Conservation (phyloP, 2,329 filamentous ascomycete genomes). For the Pseudogymnoascus sp. region DNA sequence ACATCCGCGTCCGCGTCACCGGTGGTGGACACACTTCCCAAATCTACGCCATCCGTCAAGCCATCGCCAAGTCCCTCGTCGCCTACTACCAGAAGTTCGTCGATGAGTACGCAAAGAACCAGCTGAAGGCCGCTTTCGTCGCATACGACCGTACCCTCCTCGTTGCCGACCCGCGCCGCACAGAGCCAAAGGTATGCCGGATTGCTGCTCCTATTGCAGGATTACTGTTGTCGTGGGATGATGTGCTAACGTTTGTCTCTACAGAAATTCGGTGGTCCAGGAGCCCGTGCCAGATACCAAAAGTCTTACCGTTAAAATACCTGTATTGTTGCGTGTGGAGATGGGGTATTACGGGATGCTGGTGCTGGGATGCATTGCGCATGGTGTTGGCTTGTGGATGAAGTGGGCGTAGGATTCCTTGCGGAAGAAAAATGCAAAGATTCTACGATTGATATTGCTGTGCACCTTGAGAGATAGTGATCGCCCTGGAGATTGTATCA, state of each 20-base stretch:
- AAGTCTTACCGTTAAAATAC: constrained; percentile 99
- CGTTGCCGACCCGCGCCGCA: constrained; percentile 97
- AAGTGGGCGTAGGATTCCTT: constrained; percentile 30
- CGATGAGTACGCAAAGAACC: constrained; percentile 99
- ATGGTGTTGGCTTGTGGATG: constrained; percentile 28
- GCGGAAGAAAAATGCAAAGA: constrained; percentile 27
- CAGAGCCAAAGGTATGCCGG: constrained; percentile 93
- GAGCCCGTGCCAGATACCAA: constrained; percentile 95
- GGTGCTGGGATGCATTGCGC: constrained; percentile 30
- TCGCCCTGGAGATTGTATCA: background rate
- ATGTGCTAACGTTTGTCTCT: constrained; percentile 17
- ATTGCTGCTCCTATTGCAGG: constrained; percentile 26
- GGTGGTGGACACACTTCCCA: constrained; percentile 98
- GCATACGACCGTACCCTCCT: constrained; percentile 96
- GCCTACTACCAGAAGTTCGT: constrained; percentile 99
- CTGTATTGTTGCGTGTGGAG: constrained; percentile 98
- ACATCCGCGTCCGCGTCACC: constrained; percentile 93
- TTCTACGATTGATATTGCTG: constrained; percentile 18
- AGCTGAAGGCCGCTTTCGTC: constrained; percentile 93
- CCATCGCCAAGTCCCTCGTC: constrained; percentile 94
- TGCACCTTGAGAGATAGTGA: background rate
- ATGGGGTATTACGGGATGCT: constrained; percentile 21
- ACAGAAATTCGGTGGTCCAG: constrained; percentile 65
- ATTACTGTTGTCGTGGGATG: background rate
- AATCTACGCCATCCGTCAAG: constrained; percentile 97